These are phyloP conservation scores for Nigrospora sphaerica DNA, from an alignment of 2,329 filamentous ascomycete species.

Conservation along the genomic window DNA sequence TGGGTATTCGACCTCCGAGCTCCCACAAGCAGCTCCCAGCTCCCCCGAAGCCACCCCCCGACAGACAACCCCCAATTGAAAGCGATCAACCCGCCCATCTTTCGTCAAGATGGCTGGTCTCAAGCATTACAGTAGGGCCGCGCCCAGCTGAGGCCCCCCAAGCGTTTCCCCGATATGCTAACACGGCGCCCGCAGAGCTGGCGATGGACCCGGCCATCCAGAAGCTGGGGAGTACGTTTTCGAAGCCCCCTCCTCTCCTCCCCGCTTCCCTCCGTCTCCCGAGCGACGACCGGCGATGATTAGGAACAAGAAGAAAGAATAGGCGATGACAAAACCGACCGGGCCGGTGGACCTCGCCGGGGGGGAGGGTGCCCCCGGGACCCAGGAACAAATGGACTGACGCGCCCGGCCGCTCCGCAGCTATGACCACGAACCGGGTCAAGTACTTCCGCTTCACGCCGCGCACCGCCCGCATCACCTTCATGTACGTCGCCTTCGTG, in stretches of 20 bases:
- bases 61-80: slow-evolving; percentile 3
- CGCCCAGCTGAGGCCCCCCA: neutral
- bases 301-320: too few species aligned
- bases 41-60: neutral
- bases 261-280: neutral
- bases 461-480: slow-evolving; percentile 70
- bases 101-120: slow-evolving; percentile 34
- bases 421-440: slow-evolving; percentile 77
- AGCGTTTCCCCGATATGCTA: slow-evolving; percentile 7
- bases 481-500: slow-evolving; percentile 69
- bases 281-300: too few species aligned
- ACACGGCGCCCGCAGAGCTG: slow-evolving; percentile 29
- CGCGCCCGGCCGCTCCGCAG: slow-evolving; percentile 34
- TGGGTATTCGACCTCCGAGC: too few species aligned
- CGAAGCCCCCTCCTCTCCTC: neutral
- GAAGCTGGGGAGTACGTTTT: slow-evolving; percentile 36
- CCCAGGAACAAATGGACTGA: slow-evolving; percentile 6
- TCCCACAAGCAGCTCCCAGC: too few species aligned
- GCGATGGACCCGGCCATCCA: slow-evolving; percentile 39
- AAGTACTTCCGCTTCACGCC: slow-evolving; percentile 94
- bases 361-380: neutral
- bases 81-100: slow-evolving; percentile 7
- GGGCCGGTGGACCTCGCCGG: neutral
- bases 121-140: slow-evolving; percentile 32
- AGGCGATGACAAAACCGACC: neutral